Evolutionary conservation across 768 basidiomycete genomes (phyloP).

Genomic region (Russula earlei): DNA sequence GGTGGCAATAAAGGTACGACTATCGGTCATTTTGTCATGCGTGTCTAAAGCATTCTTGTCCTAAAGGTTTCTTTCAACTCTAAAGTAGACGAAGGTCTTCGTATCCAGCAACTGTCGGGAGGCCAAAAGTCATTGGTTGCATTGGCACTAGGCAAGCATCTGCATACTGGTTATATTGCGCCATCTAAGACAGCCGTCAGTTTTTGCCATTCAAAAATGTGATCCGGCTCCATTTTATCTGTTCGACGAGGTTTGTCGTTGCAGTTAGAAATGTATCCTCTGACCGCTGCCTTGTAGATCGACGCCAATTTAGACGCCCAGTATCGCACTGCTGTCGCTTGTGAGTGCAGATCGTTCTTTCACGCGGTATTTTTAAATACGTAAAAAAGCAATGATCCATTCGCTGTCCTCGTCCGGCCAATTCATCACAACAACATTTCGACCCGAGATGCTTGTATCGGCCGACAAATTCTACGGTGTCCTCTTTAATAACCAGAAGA

Average conservation of each 20-base stretch:
- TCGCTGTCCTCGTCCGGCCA: constrained; percentile 80
- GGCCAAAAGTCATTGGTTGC: constrained; percentile 98
- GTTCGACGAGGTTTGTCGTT: constrained; percentile 74
- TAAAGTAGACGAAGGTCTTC: constrained; percentile 90
- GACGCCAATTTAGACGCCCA: constrained; percentile 97
- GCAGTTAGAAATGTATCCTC: background rate
- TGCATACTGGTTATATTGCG: background rate
- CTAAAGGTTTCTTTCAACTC: constrained; percentile 94
- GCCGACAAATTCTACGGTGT: constrained; percentile 98
- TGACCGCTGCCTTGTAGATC: constrained; percentile 42
- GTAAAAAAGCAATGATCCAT: constrained; percentile 80
- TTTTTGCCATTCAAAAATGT: constrained; percentile 98
- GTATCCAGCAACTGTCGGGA: constrained; percentile 94
- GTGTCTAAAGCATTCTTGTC: background rate
- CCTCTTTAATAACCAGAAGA: constrained; percentile 90
- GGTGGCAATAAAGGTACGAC: constrained; percentile 78
- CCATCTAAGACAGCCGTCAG: constrained; percentile 31
- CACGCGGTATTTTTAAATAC: background rate
- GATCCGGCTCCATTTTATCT: constrained; percentile 99
- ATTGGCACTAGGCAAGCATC: constrained; percentile 68
- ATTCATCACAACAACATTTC: constrained; percentile 97
- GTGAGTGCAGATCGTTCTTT: constrained; percentile 38
- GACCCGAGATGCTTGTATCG: constrained; percentile 91
- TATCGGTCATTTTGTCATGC: background rate
- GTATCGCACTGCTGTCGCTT: constrained; percentile 92